Evolutionary conservation across 352 stramenopile genomes (phyloP), one percentile per base, ranked within the genome.

Genomic region (Phytopythium litorale): DNA sequence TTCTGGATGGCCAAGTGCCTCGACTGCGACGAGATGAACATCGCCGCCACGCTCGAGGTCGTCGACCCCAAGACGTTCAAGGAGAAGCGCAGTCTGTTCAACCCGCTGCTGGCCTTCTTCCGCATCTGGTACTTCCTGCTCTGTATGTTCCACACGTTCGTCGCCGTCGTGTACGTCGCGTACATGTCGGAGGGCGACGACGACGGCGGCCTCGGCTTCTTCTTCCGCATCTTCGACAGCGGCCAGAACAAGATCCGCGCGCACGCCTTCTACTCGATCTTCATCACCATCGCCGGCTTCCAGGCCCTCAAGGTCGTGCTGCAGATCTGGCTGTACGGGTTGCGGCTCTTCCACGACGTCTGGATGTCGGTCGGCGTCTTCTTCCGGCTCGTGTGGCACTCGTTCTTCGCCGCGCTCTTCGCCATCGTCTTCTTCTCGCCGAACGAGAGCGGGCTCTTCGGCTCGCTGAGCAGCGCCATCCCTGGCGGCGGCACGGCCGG

Each of bases 31-130:
- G 81, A 90, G 55, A 68, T 78, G 48, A 87, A 81, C 52, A 79
- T 96, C 21, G 81, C 84, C 0, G 63, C 81, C n/a, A 72, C 77
- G 58, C 58, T 93, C 38, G 67, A 71, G 23, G 71, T 87, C 33
- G 69, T 78, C 32, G 84, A 91, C 55, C 65, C 69, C n/a, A 96
- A 96, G 79, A 92, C 84, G 9, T 96, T 93, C 71, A 88, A 89
- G 62, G 87, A 96, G 69, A 89, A 91, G 58, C 80, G 87, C 40
- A 94, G 85, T 53, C 56, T 96, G 49, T 93, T 94, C 63, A 96
- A 93, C 60, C 86, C 86, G 15, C 62, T 92, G 40, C 69, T 95
- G 37, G 86, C 82, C 3, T 95, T 92, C 55, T 94, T 91, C 63
- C 78, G 87, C 13, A 67, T 94, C 51, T 95, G 80, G 76, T 94